These are phyloP conservation scores for Chrysopogon serrulatus DNA, from an alignment of 176 grass and related monocot genomes.

Conservation along the genomic window DNA sequence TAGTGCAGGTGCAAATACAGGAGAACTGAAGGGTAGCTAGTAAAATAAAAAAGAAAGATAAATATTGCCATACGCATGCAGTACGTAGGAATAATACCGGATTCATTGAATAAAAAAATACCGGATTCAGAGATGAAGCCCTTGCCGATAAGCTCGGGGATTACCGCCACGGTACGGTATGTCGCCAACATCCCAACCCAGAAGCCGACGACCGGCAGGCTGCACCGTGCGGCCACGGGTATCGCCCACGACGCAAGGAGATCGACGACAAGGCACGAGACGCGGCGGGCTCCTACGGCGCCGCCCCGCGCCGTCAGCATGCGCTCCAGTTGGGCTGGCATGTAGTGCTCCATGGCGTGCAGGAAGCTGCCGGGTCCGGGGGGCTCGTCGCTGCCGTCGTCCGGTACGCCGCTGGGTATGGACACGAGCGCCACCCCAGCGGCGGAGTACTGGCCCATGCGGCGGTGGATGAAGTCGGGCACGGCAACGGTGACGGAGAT, in stretches of 20 bases:
- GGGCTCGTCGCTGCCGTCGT: neutral
- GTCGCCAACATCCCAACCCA: constrained; percentile 47
- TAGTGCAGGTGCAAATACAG: too few species aligned
- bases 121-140: constrained; percentile 50
- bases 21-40: too few species aligned
- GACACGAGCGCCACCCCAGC: neutral
- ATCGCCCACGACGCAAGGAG: constrained; percentile 64
- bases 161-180: constrained; percentile 38
- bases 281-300: neutral
- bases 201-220: constrained; percentile 42
- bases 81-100: neutral
- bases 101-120: too few species aligned
- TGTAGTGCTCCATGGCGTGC: constrained; percentile 38
- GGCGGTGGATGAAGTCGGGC: constrained; percentile 50
- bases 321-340: constrained; percentile 32
- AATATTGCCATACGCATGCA: too few species aligned
- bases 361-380: constrained; percentile 14
- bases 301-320: neutral
- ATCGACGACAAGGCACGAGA: constrained; percentile 39
- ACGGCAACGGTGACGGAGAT: constrained; percentile 30
- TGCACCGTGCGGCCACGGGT: constrained; percentile 29
- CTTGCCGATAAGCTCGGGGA: constrained; percentile 43
- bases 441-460: constrained; percentile 7
- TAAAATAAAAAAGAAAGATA: too few species aligned
- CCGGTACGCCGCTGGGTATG: neutral